phyloP scores from a whole-genome alignment of 108 stramenopile genomes.

The Conticribra weissflogii region DNA sequence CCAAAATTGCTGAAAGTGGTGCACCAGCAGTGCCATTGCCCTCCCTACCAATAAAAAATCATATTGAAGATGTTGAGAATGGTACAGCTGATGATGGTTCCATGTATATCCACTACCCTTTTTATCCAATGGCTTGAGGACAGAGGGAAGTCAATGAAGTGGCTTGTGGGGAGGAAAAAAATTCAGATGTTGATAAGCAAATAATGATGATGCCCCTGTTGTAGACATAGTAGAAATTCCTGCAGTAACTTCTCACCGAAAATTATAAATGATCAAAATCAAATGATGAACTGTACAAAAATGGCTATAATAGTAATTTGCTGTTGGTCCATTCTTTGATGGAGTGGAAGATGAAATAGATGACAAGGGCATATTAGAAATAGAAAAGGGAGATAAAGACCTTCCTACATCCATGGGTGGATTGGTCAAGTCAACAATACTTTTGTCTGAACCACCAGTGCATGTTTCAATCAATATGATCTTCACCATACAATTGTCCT shows the following conservation, averaged over 20 bases:
- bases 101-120: too few relatives aligned
- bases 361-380: slow-evolving; percentile 5
- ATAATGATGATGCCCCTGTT: too few relatives aligned
- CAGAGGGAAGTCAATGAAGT: too few relatives aligned
- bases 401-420: slow-evolving; percentile 3
- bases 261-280: background rate
- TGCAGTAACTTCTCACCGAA: background rate
- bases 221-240: slow-evolving; percentile 17
- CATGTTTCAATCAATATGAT: slow-evolving; percentile 10
- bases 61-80: too few relatives aligned
- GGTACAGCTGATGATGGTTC: too few relatives aligned
- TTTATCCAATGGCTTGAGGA: too few relatives aligned
- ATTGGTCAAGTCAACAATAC: background rate
- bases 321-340: slow-evolving; percentile 22
- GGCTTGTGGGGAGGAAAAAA: too few relatives aligned
- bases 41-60: too few relatives aligned
- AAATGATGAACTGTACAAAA: slow-evolving; percentile 4
- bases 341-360: slow-evolving; percentile 4
- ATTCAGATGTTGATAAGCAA: too few relatives aligned
- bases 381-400: slow-evolving; percentile 16
- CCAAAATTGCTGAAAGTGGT: too few relatives aligned
- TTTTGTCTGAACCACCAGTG: background rate
- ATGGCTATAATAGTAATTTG: slow-evolving; percentile 27
- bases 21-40: too few relatives aligned
- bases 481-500: slow-evolving; percentile 5